These are phyloP conservation scores for Collybiopsis luxurians DNA, from an alignment of 768 basidiomycete species.

Conservation along the genomic window DNA sequence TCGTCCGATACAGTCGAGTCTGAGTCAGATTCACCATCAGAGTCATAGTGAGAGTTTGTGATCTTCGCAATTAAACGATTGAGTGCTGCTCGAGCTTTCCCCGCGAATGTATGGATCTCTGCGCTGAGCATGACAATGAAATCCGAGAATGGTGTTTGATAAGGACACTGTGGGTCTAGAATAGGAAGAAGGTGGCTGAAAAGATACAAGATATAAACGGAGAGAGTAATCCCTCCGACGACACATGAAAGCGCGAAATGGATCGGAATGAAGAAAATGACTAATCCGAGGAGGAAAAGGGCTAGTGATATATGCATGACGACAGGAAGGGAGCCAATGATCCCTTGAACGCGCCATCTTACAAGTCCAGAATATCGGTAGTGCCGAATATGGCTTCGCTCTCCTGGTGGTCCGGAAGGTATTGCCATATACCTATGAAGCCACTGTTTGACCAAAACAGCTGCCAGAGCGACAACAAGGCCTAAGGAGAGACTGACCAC, in stretches of 20 bases:
- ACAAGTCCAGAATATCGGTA: constrained; percentile 8
- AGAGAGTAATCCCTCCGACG: not conserved
- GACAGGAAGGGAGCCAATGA: constrained; percentile 12
- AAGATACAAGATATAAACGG: constrained; percentile 4
- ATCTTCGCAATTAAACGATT: not conserved
- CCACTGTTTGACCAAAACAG: constrained; percentile 9
- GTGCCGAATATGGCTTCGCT: constrained; percentile 3
- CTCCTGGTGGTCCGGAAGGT: not conserved
- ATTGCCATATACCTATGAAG: constrained; percentile 3
- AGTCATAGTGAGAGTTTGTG: not conserved
- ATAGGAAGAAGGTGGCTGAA: constrained; percentile 9
- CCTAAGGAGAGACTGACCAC: constrained; percentile 5
- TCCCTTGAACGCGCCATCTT: constrained; percentile 5
- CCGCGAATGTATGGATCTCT: not conserved
- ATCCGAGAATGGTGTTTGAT: constrained; percentile 8
- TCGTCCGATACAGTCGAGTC: not conserved
- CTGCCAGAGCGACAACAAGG: not conserved
- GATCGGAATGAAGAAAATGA: constrained; percentile 10
- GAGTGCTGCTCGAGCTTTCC: not conserved
- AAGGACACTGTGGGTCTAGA: constrained; percentile 11
- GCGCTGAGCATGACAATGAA: not conserved
- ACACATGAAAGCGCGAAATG: not conserved
- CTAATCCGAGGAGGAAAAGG: constrained; percentile 14
- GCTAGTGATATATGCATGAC: constrained; percentile 13
- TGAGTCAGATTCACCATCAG: not conserved